These are phyloP conservation scores for Fraxinus anomala DNA, from an alignment of 257 asterid genomes.

Conservation along the genomic window DNA sequence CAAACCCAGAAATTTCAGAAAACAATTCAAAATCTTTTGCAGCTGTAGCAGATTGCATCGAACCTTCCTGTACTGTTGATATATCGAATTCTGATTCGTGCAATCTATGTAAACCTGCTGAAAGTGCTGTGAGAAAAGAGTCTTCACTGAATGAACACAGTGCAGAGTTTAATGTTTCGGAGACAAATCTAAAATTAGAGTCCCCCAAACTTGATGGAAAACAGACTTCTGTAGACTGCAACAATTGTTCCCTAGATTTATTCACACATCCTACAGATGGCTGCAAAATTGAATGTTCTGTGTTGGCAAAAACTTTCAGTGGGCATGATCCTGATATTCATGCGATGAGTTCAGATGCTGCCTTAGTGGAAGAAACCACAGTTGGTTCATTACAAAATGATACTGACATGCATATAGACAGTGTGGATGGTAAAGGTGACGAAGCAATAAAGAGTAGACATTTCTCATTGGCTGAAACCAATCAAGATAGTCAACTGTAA, in stretches of 20 bases:
- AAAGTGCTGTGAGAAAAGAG: conserved; percentile 35
- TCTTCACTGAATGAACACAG: conserved; percentile 29
- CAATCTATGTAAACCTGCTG: conserved; percentile 31
- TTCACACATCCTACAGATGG: conserved; percentile 27
- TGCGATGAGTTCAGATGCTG: conserved; percentile 37
- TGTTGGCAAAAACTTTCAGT: conserved; percentile 38
- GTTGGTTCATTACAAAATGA: conserved; percentile 35
- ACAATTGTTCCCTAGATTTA: conserved; percentile 27
- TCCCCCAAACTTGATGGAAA: conserved; percentile 28
- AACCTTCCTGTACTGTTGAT: conserved; percentile 30
- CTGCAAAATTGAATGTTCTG: conserved; percentile 40
- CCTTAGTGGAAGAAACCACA: conserved; percentile 32
- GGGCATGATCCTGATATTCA: conserved; percentile 38
- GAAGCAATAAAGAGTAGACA: conserved; percentile 33
- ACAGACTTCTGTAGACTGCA: conserved; percentile 31
- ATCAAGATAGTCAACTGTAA: conserved; percentile 51
- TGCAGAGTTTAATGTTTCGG: conserved; percentile 35
- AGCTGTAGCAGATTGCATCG: conserved; percentile 36
- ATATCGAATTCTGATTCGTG: conserved; percentile 31
- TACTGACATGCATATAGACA: conserved; percentile 23
- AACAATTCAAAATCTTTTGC: conserved; percentile 28
- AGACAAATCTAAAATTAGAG: conserved; percentile 31
- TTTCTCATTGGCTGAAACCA: conserved; percentile 36
- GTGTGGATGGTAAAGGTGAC: conserved; percentile 40
- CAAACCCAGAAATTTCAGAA: conserved; percentile 30